phyloP scores from a whole-genome alignment of 164 flowering plant genomes.

The Malania oleifera region DNA sequence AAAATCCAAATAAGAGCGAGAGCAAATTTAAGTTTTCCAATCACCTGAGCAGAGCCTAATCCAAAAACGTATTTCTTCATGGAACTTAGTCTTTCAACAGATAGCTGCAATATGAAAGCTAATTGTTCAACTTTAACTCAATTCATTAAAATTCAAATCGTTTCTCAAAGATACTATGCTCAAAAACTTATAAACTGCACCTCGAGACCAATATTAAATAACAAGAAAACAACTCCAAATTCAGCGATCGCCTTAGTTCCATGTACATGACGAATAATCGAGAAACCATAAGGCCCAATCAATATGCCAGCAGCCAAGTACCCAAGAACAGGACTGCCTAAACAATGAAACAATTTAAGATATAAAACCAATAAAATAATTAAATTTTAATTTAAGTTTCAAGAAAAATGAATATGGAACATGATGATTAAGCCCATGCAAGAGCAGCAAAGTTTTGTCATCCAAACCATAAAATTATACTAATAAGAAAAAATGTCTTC shows the following conservation, averaged over 20 bases:
- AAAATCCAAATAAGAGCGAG: background rate
- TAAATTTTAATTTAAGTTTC: background rate
- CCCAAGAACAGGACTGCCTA: slow-evolving; percentile 99
- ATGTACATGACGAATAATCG: slow-evolving; percentile 95
- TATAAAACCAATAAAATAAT: slow-evolving; percentile 1
- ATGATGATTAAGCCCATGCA: background rate
- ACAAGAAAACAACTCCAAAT: slow-evolving; percentile 97
- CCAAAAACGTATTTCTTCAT: slow-evolving; percentile 99
- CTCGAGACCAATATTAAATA: slow-evolving; percentile 99
- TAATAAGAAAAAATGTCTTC: no score
- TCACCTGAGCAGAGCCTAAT: slow-evolving; percentile 97
- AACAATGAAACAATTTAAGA: slow-evolving; percentile 25
- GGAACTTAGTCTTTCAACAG: slow-evolving; percentile 99
- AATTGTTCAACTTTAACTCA: slow-evolving; percentile 7
- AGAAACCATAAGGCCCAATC: slow-evolving; percentile 99
- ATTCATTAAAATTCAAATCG: background rate
- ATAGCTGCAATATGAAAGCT: slow-evolving; percentile 59
- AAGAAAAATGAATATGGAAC: background rate
- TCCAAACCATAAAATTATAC: background rate
- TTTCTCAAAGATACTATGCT: background rate
- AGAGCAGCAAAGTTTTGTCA: background rate
- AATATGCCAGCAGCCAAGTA: slow-evolving; percentile 98
- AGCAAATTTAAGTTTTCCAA: slow-evolving; percentile 6
- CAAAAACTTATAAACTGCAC: slow-evolving; percentile 30
- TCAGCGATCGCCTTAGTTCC: slow-evolving; percentile 98